Conservation (phyloP, 352 stramenopile species). For the Phytopythium mirpurense region DNA sequence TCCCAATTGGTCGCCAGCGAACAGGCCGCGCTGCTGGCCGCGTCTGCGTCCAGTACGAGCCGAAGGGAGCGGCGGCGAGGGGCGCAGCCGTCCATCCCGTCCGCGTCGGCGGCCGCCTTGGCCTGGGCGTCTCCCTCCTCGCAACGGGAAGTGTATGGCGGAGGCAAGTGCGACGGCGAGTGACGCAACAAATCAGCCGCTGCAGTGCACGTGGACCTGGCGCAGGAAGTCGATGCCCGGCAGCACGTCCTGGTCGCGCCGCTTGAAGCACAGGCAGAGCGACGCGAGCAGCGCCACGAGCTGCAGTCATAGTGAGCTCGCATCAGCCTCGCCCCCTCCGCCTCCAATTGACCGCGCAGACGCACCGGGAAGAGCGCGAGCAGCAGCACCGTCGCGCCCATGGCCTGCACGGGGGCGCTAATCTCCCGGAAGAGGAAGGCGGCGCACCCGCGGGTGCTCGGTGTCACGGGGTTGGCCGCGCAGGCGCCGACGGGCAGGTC, state of each 20-base stretch:
- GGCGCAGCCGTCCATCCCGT: neutral
- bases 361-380: constrained; percentile 48
- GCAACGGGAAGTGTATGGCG: too few species aligned
- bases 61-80: neutral
- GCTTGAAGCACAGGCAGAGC: constrained; percentile 67
- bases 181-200: constrained; percentile 12
- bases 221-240: constrained; percentile 47
- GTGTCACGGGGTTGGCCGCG: constrained; percentile 46
- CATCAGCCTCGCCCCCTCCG: neutral
- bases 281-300: constrained; percentile 42
- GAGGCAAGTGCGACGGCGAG: too few species aligned
- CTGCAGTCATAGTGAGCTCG: neutral
- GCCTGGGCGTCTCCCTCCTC: too few species aligned
- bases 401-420: constrained; percentile 36
- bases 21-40: constrained; percentile 11
- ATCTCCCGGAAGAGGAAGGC: constrained; percentile 39
- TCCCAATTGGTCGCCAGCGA: constrained; percentile 28
- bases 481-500: constrained; percentile 60
- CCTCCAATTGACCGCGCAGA: neutral
- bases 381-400: constrained; percentile 27
- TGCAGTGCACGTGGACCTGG: constrained; percentile 42
- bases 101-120: neutral
- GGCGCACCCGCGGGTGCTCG: constrained; percentile 42
- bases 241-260: constrained; percentile 63
- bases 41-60: neutral